Percentiles rank a stretch among this genome's conserved stretches.
These are phyloP conservation scores for Paramecium pentaurelia DNA, from an alignment of 73 alveolate species.

Conservation along the genomic window DNA sequence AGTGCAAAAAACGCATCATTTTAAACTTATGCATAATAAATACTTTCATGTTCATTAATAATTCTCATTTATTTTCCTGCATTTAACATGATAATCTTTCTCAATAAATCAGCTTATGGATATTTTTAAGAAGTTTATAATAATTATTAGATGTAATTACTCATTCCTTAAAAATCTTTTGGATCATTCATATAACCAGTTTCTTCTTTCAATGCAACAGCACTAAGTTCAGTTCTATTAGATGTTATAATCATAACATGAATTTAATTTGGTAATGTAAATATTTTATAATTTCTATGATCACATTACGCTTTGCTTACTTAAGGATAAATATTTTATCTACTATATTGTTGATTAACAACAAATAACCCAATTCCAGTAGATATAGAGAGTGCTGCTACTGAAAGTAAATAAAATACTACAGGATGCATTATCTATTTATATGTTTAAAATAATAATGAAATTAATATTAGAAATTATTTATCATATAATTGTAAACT, in stretches of 20 bases:
- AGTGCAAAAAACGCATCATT: conserved; percentile 13
- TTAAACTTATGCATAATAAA: conserved; percentile 6
- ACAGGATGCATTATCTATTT: conserved; percentile 29
- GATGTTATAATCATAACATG: conserved; percentile 26
- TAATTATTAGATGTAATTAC: conserved; percentile 17
- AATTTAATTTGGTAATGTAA: not conserved
- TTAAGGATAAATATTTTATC: not conserved
- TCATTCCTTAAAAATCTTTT: conserved; percentile 23
- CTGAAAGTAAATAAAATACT: conserved; percentile 11
- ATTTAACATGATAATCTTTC: not conserved
- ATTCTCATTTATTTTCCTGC: conserved; percentile 21
- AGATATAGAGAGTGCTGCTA: not conserved
- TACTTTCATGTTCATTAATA: conserved; percentile 20
- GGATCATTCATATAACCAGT: conserved; percentile 43
- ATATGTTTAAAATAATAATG: not conserved
- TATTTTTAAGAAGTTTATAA: conserved; percentile 7
- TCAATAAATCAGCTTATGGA: not conserved
- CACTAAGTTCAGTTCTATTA: conserved; percentile 2
- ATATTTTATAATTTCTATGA: not conserved
- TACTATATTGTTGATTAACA: not conserved
- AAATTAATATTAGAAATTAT: not conserved
- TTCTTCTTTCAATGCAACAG: conserved; percentile 5
- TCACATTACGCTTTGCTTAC: not conserved
- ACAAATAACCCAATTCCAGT: conserved; percentile 22
- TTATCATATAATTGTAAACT: not conserved